Evolutionary conservation across 1,284 basidiomycete genomes (phyloP).

Genomic region (Apiotrichum brassicae): DNA sequence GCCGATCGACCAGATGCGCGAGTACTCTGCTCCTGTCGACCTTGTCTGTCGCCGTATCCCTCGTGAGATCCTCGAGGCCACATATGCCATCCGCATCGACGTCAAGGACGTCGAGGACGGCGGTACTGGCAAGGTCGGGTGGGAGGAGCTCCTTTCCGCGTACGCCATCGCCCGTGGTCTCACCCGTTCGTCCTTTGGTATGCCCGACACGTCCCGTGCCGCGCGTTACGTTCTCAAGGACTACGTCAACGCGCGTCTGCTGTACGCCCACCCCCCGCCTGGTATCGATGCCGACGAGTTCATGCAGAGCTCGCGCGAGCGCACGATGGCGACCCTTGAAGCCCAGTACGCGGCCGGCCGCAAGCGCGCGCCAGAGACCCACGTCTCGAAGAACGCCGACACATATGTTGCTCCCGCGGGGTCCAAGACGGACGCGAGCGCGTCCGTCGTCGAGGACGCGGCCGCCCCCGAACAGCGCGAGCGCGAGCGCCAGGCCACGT

Average conservation of each 20-base stretch:
- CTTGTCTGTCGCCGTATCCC: constrained; percentile 78
- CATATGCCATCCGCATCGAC: constrained; percentile 79
- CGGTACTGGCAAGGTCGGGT: constrained; percentile 68
- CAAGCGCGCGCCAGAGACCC: constrained; percentile 76
- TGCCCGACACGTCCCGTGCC: constrained; percentile 92
- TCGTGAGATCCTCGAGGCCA: constrained; percentile 76
- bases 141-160: constrained; percentile 75
- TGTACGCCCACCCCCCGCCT: constrained; percentile 83
- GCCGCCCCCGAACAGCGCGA: not conserved
- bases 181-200: constrained; percentile 88
- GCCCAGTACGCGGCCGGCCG: constrained; percentile 53
- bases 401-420: constrained; percentile 58
- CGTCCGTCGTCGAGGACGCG: constrained; percentile 21
- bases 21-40: constrained; percentile 80
- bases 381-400: constrained; percentile 73
- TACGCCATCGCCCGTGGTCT: constrained; percentile 94
- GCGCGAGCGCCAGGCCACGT: constrained; percentile 10
- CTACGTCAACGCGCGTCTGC: constrained; percentile 89
- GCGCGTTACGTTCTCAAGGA: constrained; percentile 94
- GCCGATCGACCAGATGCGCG: constrained; percentile 96
- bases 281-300: constrained; percentile 63
- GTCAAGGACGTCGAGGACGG: constrained; percentile 70
- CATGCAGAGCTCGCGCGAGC: constrained; percentile 66
- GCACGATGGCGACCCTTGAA: constrained; percentile 54
- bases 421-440: constrained; percentile 6